Base-by-base conservation (phyloP, 2,329 filamentous ascomycete genomes). In the Arthrobotrys entomopaga region DNA sequence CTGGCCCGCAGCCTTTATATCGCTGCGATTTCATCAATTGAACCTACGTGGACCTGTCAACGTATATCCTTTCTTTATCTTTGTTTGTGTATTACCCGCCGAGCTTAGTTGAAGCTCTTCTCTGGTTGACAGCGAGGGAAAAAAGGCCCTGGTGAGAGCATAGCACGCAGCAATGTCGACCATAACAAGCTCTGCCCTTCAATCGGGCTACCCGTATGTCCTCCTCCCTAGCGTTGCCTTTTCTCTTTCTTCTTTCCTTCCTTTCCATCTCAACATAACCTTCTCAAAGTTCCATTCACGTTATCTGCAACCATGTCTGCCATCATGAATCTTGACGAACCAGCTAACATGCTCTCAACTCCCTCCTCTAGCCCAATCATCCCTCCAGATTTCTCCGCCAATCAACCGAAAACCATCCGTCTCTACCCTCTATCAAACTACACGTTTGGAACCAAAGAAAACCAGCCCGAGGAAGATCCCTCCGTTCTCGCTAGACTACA, bases 371-470 rank as follows among this genome's bases (percentile, higher is more conserved):
- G 87, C 16, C 93, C 94, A 22, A 88, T 89, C 76, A 86, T 92
- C 61, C 93, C 93, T 24, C 89, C 91, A 76, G 83, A 89, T 77
- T 99, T 99, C 86, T 91, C 93, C 81, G 89, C 87, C 60, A 93
- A 94, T 81, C 95, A 99, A 82, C 92, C 94, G 38, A 84, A 89
- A 78, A 95, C 93, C 1, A 93, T 99, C 80, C 91, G 91, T 61
- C 87, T 99, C 24, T 98, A 93, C 81, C 95, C 95, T 38, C 87
- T 99, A 56, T 97, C 93, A 78, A 99, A 98, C 86, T 99, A 99
- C 85, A 98, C 95, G 22, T 98, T 99, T 80, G 94, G 94, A 76
- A 96, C 96, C 75, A 99, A 99, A 83, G 95, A 98, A 84, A 96
- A 91, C 20, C 95, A 99, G 81, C 95, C 94, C 1, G 95, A 99